A percentile compares a stretch with the other conserved stretches of the same genome.
Evolutionary conservation across 73 alveolate genomes (phyloP).

Genomic region (Tetrahymena thermophila): DNA sequence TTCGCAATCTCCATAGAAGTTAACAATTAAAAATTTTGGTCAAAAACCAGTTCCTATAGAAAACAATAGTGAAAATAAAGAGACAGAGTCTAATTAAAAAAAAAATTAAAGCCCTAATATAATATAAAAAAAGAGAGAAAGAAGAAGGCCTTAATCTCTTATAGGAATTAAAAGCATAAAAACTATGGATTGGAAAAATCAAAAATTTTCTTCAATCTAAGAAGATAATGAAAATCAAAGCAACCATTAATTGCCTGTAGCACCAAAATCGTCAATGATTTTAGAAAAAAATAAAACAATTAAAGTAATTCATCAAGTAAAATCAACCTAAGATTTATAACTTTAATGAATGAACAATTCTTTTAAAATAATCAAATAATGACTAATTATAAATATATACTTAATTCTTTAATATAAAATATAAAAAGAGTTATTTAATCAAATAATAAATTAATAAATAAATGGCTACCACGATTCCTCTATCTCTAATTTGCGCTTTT

Average conservation of each 20-base stretch:
- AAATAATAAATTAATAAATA: neutral
- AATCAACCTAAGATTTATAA: neutral
- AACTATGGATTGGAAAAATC: neutral
- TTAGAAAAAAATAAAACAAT: neutral
- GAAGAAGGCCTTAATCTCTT: neutral
- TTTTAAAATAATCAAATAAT: neutral
- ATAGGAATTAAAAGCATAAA: neutral
- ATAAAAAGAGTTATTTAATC: too few species aligned
- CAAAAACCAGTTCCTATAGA: neutral
- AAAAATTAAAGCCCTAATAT: neutral
- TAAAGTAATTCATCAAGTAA: neutral
- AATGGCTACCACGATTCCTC: neutral
- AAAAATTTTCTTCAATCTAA: neutral
- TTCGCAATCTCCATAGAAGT: neutral
- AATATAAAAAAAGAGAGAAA: neutral
- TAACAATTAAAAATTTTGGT: neutral
- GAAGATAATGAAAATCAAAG: neutral
- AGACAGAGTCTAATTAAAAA: neutral
- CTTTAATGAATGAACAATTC: neutral
- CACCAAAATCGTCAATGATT: neutral
- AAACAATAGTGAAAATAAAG: neutral
- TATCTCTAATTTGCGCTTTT: too few species aligned
- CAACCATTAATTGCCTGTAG: neutral
- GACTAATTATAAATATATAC: too few species aligned
- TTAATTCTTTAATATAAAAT: too few species aligned